These are phyloP conservation scores for Acacia confusa DNA, from an alignment of 306 rosid genomes.

Conservation along the genomic window DNA sequence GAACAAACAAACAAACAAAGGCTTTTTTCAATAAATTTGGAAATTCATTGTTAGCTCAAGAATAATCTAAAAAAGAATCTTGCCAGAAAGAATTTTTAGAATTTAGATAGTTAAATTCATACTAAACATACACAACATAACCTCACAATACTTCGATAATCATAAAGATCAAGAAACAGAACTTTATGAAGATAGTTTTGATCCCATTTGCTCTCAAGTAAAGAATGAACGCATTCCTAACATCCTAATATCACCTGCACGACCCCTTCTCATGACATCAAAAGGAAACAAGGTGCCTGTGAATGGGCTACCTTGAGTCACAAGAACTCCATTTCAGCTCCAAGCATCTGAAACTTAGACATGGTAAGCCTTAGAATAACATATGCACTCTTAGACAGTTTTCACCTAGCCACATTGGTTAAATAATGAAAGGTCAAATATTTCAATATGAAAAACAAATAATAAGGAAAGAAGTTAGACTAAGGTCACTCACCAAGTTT, in stretches of 20 bases:
- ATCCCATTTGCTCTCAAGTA: constrained; percentile 57
- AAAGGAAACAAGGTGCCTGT: constrained; percentile 71
- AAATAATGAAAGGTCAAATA: constrained; percentile 42
- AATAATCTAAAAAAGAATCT: constrained; percentile 24
- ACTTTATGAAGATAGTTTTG: constrained; percentile 57
- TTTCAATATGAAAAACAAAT: constrained; percentile 34
- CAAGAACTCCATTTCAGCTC: constrained; percentile 79
- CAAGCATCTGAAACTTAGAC: constrained; percentile 99
- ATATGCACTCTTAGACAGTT: constrained; percentile 79
- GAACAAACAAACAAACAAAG: constrained; percentile 31
- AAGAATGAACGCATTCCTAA: constrained; percentile 60
- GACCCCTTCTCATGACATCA: constrained; percentile 69
- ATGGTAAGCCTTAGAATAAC: constrained; percentile 91
- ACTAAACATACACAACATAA: constrained; percentile 43
- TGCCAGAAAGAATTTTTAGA: constrained; percentile 26
- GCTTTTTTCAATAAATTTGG: constrained; percentile 34
- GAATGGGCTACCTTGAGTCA: constrained; percentile 78
- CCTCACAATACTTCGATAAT: constrained; percentile 53
- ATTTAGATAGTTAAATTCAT: constrained; percentile 28
- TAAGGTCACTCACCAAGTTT: constrained; percentile 63
- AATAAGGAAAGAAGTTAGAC: constrained; percentile 6
- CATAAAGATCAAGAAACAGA: constrained; percentile 69
- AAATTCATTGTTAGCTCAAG: constrained; percentile 25
- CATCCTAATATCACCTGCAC: constrained; percentile 97
- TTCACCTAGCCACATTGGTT: constrained; percentile 69